phyloP scores from a whole-genome alignment of 2,329 filamentous ascomycete species.

The Curvularia sp. region DNA sequence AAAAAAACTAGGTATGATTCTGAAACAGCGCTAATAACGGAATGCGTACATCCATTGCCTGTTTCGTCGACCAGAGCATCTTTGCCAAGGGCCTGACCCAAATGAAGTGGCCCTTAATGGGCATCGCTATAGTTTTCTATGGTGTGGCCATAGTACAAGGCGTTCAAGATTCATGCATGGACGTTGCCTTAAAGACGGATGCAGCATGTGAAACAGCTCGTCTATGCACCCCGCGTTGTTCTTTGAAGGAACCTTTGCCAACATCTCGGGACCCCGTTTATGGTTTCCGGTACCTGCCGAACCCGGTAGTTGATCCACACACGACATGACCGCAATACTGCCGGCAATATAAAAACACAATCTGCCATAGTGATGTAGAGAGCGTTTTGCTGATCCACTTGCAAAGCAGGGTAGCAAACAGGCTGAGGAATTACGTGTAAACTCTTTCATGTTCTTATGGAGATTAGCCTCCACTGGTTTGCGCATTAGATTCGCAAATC shows the following conservation, averaged over 20 bases:
- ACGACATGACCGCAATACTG: conserved; percentile 8
- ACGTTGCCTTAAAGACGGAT: neutral
- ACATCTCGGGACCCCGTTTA: conserved; percentile 4
- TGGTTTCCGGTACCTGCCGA: neutral
- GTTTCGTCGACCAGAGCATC: neutral
- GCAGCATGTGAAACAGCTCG: conserved; percentile 8
- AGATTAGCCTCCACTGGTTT: neutral
- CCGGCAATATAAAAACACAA: conserved; percentile 16
- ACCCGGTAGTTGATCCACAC: conserved; percentile 9
- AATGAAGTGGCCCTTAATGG: neutral
- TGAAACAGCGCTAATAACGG: conserved; percentile 14
- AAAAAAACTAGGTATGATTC: conserved; percentile 11
- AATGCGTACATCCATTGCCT: neutral
- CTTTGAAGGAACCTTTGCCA: neutral
- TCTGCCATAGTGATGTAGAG: conserved; percentile 3
- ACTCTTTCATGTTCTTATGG: neutral
- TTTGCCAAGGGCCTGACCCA: neutral
- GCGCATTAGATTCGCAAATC: neutral
- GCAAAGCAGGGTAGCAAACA: neutral
- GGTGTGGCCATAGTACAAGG: neutral
- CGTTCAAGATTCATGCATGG: conserved; percentile 4
- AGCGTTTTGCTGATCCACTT: neutral
- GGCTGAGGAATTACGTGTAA: neutral
- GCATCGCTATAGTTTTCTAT: neutral
- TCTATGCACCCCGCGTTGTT: conserved; percentile 16